These are phyloP conservation scores for Puccinia triticina DNA, from an alignment of 1,284 basidiomycete species.

Conservation along the genomic window DNA sequence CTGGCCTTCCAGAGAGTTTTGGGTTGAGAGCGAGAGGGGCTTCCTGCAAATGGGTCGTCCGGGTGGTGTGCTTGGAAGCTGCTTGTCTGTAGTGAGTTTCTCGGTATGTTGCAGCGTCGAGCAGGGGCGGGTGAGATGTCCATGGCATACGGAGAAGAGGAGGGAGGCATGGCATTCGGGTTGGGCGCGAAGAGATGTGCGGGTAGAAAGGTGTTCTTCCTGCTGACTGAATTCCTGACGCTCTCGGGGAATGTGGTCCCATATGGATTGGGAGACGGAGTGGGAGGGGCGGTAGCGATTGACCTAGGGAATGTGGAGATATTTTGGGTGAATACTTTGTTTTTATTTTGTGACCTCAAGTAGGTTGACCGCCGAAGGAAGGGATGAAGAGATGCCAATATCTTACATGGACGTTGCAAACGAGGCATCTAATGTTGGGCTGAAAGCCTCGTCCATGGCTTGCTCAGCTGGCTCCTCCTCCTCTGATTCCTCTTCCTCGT, in stretches of 20 bases:
- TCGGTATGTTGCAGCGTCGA: neutral
- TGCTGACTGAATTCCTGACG: neutral
- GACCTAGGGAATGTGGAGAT: constrained; percentile 18
- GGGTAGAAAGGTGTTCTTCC: constrained; percentile 24
- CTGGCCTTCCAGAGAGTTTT: neutral
- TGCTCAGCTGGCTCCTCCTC: constrained; percentile 37
- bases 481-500: constrained; percentile 13
- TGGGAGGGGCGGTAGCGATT: constrained; percentile 47
- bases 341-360: neutral
- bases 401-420: constrained; percentile 51
- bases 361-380: neutral
- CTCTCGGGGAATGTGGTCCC: constrained; percentile 1
- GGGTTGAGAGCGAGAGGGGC: neutral
- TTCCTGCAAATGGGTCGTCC: constrained; percentile 31
- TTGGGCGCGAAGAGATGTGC: constrained; percentile 47
- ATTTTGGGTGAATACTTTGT: neutral
- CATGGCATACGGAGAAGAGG: constrained; percentile 45
- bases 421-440: constrained; percentile 47
- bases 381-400: neutral
- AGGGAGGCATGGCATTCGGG: constrained; percentile 40
- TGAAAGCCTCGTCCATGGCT: neutral
- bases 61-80: neutral
- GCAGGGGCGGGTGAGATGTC: constrained; percentile 39
- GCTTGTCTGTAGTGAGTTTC: neutral
- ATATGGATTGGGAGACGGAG: constrained; percentile 41